These are phyloP conservation scores for Cryptosporidium sp. DNA, from an alignment of 169 alveolate genomes.

Conservation along the genomic window DNA sequence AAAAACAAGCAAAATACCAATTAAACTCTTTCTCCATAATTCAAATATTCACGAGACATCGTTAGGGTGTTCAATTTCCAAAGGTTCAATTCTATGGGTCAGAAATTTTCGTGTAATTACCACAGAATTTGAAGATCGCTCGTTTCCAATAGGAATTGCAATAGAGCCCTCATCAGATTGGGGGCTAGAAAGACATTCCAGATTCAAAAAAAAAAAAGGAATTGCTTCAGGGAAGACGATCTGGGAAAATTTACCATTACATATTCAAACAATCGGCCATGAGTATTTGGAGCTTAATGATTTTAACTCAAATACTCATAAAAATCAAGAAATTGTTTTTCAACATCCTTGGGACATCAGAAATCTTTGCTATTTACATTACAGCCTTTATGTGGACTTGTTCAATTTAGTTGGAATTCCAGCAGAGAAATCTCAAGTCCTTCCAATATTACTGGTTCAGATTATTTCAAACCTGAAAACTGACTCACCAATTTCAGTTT, in stretches of 20 bases:
- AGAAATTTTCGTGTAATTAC: slow-evolving; percentile 37
- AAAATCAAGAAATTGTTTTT: background rate
- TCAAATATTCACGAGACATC: slow-evolving; percentile 39
- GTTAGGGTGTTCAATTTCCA: slow-evolving; percentile 33
- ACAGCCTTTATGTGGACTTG: slow-evolving; percentile 63
- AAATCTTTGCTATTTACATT: slow-evolving; percentile 41
- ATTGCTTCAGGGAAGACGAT: background rate
- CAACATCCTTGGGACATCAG: slow-evolving; percentile 61
- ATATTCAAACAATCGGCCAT: slow-evolving; percentile 47
- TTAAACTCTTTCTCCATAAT: slow-evolving; percentile 47
- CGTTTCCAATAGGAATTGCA: slow-evolving; percentile 23
- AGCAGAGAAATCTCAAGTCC: background rate
- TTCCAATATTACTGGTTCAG: slow-evolving; percentile 26
- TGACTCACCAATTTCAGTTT: slow-evolving; percentile 11
- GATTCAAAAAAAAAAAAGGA: background rate
- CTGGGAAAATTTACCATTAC: slow-evolving; percentile 28
- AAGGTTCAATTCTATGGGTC: slow-evolving; percentile 63
- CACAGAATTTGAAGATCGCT: background rate
- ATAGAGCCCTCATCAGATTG: slow-evolving; percentile 41
- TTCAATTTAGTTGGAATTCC: slow-evolving; percentile 25
- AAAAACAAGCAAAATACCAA: background rate
- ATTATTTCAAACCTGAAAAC: background rate
- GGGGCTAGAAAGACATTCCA: slow-evolving; percentile 67
- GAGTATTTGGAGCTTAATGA: slow-evolving; percentile 41
- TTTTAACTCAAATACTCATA: background rate